A percentile compares a stretch with the other conserved stretches of the same genome.
These are phyloP conservation scores for Colletotrichum plurivorum DNA, from an alignment of 2,329 filamentous ascomycete species.

Conservation along the genomic window DNA sequence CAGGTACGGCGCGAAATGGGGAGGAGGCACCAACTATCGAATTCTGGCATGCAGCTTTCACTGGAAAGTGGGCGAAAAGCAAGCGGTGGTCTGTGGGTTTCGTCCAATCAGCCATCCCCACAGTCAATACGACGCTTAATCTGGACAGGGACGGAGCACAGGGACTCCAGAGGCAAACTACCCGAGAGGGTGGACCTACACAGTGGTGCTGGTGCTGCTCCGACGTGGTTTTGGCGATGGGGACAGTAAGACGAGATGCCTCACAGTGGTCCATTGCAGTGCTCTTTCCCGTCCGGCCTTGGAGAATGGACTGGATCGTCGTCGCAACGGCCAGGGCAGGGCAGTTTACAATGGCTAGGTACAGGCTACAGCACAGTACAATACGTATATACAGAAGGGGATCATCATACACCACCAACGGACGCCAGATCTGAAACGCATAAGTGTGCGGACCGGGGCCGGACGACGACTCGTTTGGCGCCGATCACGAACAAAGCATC, in stretches of 20 bases:
- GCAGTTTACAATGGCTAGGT: neutral
- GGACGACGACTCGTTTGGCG: constrained; percentile 24
- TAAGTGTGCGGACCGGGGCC: constrained; percentile 20
- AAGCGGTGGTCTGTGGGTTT: constrained; percentile 35
- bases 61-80: neutral
- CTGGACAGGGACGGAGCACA: constrained; percentile 30
- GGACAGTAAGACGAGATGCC: neutral
- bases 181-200: constrained; percentile 17
- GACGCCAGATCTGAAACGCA: constrained; percentile 28
- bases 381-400: neutral
- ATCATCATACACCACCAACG: constrained; percentile 3
- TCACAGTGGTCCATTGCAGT: no score
- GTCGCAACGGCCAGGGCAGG: neutral
- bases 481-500: constrained; percentile 7
- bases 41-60: constrained; percentile 22
- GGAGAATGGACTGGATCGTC: neutral
- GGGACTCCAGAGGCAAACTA: constrained; percentile 28
- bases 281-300: constrained; percentile 9
- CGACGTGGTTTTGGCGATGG: neutral
- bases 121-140: constrained; percentile 32
- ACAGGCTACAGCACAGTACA: neutral
- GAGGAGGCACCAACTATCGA: constrained; percentile 27
- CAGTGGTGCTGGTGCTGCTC: neutral
- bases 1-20: constrained; percentile 22
- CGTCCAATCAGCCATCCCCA: constrained; percentile 10